Conservation (phyloP, 352 stramenopile species). For the Peronospora belbahrii region DNA sequence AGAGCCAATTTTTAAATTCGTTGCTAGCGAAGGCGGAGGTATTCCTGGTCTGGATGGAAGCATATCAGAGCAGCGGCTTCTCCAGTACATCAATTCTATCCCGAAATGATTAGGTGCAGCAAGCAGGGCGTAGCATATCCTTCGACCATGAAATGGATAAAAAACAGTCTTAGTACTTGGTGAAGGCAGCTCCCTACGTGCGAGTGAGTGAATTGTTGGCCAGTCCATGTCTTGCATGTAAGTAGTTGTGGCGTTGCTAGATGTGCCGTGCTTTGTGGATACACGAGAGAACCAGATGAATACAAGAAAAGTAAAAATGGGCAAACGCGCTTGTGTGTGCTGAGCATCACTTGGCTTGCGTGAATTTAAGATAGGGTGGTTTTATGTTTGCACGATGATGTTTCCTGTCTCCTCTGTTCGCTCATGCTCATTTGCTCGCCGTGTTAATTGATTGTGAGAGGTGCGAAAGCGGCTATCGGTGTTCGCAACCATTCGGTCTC, state of each 20-base stretch:
- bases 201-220: conserved; percentile 63
- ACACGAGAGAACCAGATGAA: conserved; percentile 22
- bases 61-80: conserved; percentile 66
- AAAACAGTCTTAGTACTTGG: conserved; percentile 12
- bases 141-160: conserved; percentile 12
- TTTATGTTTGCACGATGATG: conserved; percentile 67
- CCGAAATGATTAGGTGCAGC: conserved; percentile 34
- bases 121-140: conserved; percentile 9
- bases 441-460: not conserved
- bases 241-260: conserved; percentile 26
- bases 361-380: conserved; percentile 12
- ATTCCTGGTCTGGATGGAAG: conserved; percentile 78
- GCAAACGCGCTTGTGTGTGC: conserved; percentile 14
- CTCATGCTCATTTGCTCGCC: not conserved
- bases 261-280: conserved; percentile 25
- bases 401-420: conserved; percentile 44
- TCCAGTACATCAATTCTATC: conserved; percentile 77
- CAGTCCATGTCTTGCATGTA: conserved; percentile 50
- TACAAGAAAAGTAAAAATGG: conserved; percentile 17
- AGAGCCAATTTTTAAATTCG: conserved; percentile 85
- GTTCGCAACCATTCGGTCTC: conserved; percentile 18
- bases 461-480: conserved; percentile 12
- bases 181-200: conserved; percentile 44
- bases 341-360: conserved; percentile 3
- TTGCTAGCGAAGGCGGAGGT: conserved; percentile 73